phyloP scores from a whole-genome alignment of 352 stramenopile species.

The Pythium sukuiense region DNA sequence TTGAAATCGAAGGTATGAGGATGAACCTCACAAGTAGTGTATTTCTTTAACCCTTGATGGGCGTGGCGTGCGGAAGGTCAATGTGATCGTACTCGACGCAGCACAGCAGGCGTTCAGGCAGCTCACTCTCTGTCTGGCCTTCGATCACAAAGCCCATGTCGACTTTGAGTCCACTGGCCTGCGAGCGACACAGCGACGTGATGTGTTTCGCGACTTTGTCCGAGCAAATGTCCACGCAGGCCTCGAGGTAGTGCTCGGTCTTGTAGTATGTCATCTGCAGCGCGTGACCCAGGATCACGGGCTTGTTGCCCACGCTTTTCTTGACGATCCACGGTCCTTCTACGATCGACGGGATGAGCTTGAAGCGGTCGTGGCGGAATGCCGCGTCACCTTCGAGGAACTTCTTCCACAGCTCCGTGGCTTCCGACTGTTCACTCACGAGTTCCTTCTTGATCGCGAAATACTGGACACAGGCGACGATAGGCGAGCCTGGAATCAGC shows the following conservation, averaged over 20 bases:
- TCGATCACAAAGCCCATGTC: constrained; percentile 85
- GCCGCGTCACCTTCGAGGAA: constrained; percentile 64
- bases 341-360: constrained; percentile 76
- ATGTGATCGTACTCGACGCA: constrained; percentile 81
- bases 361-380: constrained; percentile 75
- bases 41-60: constrained; percentile 32
- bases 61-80: constrained; percentile 54
- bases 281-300: constrained; percentile 69
- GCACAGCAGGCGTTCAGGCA: constrained; percentile 77
- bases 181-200: constrained; percentile 68
- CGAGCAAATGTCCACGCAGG: constrained; percentile 74
- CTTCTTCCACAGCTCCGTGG: constrained; percentile 48
- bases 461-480: constrained; percentile 74
- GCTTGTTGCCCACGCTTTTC: constrained; percentile 78
- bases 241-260: constrained; percentile 66
- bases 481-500: constrained; percentile 62
- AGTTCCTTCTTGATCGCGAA: constrained; percentile 54
- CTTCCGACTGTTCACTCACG: not conserved
- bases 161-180: constrained; percentile 62
- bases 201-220: constrained; percentile 77
- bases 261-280: constrained; percentile 68
- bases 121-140: constrained; percentile 59
- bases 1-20: no score
- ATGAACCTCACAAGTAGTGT: no score
- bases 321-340: constrained; percentile 82